Conservation (phyloP, 2,329 filamentous ascomycete species). For the Sclerotinia borealis region DNA sequence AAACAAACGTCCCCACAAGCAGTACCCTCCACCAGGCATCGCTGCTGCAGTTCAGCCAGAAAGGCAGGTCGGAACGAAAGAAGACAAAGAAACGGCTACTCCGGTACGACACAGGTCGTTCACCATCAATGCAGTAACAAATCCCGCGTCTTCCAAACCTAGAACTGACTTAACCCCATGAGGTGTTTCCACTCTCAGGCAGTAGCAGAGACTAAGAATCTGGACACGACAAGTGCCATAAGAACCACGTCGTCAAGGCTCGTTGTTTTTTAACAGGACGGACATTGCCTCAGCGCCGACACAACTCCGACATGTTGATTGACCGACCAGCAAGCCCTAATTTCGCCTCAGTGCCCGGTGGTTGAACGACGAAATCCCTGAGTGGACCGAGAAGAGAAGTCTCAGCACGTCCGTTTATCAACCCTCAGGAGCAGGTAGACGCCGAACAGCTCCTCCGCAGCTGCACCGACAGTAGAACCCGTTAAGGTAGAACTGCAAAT, state of each 20-base stretch:
- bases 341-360: constrained; percentile 7
- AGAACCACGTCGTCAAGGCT: constrained; percentile 3
- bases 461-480: background rate
- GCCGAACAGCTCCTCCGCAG: background rate
- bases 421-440: constrained; percentile 3
- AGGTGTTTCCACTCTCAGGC: constrained; percentile 1
- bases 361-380: constrained; percentile 1
- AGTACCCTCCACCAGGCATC: constrained; percentile 1
- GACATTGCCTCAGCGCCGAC: constrained; percentile 7
- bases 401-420: constrained; percentile 3
- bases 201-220: background rate
- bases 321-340: constrained; percentile 5
- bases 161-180: constrained; percentile 1
- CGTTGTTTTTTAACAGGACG: constrained; percentile 6
- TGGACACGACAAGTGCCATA: background rate
- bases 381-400: background rate
- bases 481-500: background rate
- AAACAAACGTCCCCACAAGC: background rate
- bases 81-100: constrained; percentile 6
- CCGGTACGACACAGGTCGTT: background rate
- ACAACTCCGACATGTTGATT: constrained; percentile 4
- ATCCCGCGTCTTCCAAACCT: background rate
- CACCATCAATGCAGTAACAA: constrained; percentile 7
- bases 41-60: background rate
- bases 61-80: background rate